These are phyloP conservation scores for Medicago arabica DNA, from an alignment of 306 rosid genomes.

Conservation along the genomic window DNA sequence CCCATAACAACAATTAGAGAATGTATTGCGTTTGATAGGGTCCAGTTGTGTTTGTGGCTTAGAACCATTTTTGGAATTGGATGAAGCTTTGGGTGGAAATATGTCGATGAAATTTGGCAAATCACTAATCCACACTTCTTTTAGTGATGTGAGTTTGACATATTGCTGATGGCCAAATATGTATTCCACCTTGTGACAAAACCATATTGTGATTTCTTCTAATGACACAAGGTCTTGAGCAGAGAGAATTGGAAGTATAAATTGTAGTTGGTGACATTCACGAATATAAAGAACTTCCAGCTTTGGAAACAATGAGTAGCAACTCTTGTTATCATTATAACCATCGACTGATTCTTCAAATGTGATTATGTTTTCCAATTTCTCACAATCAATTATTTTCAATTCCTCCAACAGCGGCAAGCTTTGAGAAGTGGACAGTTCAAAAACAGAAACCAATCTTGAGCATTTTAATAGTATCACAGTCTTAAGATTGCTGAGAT, in stretches of 20 bases:
- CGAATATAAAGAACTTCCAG: too few relatives aligned
- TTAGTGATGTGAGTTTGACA: neutral
- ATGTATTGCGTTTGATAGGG: neutral
- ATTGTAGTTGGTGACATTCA: too few relatives aligned
- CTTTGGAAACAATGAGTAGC: neutral
- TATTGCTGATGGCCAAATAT: constrained; percentile 26
- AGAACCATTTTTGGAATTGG: too few relatives aligned
- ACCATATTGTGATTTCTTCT: fast-evolving
- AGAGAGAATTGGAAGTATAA: neutral
- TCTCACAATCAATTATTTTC: fast-evolving
- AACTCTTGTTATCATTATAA: neutral
- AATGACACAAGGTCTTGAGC: neutral
- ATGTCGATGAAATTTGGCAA: neutral
- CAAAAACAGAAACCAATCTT: neutral
- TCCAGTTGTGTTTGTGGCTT: neutral
- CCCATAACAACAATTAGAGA: neutral
- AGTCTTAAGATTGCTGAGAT: neutral
- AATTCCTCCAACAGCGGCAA: neutral
- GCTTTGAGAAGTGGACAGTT: neutral
- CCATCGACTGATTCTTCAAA: neutral
- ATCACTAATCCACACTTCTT: fast-evolving
- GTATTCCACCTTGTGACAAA: neutral
- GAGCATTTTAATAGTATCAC: neutral
- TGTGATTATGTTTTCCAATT: neutral
- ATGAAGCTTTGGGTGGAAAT: neutral